Percentiles rank a stretch among this genome's conserved stretches.
Conservation (phyloP, 2,329 filamentous ascomycete species). For the Claviceps africana region DNA sequence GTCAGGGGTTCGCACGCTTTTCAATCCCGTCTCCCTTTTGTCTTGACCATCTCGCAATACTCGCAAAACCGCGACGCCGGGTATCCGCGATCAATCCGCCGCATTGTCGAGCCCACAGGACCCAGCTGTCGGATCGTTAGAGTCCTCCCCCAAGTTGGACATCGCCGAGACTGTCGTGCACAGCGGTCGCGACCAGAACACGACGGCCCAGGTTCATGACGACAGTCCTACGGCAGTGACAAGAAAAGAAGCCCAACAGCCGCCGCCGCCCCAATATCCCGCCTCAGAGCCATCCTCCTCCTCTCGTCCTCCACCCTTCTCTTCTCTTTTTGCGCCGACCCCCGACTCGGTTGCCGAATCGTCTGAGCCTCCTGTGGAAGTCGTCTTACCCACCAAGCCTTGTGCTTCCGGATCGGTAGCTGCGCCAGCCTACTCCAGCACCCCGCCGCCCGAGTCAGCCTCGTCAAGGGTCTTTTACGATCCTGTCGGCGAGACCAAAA, state of each 20-base stretch:
- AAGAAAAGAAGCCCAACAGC: slow-evolving; percentile 23
- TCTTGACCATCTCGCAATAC: background rate
- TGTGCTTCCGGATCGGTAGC: slow-evolving; percentile 25
- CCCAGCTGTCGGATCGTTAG: slow-evolving; percentile 20
- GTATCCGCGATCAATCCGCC: slow-evolving; percentile 18
- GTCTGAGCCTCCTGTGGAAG: slow-evolving; percentile 18
- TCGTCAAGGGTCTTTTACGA: slow-evolving; percentile 30
- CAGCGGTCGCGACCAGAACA: slow-evolving; percentile 12
- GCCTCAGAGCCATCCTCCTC: slow-evolving; percentile 38
- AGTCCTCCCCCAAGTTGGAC: slow-evolving; percentile 17
- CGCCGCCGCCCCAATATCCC: slow-evolving; percentile 47
- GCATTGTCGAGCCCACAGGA: slow-evolving; percentile 24
- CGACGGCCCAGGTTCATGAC: slow-evolving; percentile 11
- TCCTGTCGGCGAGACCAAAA: slow-evolving; percentile 62
- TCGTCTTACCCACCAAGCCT: slow-evolving; percentile 11
- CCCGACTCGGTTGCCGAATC: slow-evolving; percentile 22
- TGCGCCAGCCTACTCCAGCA: slow-evolving; percentile 38
- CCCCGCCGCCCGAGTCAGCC: slow-evolving; percentile 24
- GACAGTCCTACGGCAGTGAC: slow-evolving; percentile 9
- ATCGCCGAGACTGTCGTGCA: slow-evolving; percentile 17
- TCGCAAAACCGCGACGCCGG: slow-evolving; percentile 7
- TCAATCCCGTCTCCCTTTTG: background rate
- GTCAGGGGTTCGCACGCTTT: background rate
- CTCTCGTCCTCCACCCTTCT: slow-evolving; percentile 44
- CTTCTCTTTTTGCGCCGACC: slow-evolving; percentile 38